Percentiles rank a stretch among this genome's conserved stretches.
Conservation (phyloP, 257 asterid species). For the Solanum piurae region DNA sequence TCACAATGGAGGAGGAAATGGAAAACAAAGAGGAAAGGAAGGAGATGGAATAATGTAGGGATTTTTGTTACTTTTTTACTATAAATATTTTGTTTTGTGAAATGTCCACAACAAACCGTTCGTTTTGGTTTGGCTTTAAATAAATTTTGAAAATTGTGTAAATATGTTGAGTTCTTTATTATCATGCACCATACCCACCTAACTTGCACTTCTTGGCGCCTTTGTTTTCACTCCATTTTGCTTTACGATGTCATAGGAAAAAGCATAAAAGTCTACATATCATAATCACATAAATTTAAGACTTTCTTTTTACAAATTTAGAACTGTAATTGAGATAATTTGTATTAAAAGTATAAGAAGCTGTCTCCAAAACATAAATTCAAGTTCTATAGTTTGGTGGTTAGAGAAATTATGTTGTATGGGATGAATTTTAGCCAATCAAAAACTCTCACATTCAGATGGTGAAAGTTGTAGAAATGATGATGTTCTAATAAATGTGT, state of each 20-base stretch:
- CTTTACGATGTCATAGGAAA: background rate
- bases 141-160: background rate
- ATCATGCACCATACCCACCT: background rate
- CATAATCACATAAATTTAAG: background rate
- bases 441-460: background rate
- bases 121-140: background rate
- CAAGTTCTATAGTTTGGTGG: background rate
- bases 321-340: background rate
- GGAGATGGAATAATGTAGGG: background rate
- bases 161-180: background rate
- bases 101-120: background rate
- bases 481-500: background rate
- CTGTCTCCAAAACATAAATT: background rate
- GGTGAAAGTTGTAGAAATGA: background rate
- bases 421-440: background rate
- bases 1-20: background rate
- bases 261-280: background rate
- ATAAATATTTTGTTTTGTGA: background rate
- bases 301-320: background rate
- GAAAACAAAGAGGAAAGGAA: background rate
- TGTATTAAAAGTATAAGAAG: background rate
- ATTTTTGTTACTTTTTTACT: background rate
- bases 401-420: background rate
- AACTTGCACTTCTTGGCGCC: background rate
- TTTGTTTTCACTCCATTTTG: background rate